phyloP scores from a whole-genome alignment of 768 basidiomycete species.

The Leucocoprinus sp. region DNA sequence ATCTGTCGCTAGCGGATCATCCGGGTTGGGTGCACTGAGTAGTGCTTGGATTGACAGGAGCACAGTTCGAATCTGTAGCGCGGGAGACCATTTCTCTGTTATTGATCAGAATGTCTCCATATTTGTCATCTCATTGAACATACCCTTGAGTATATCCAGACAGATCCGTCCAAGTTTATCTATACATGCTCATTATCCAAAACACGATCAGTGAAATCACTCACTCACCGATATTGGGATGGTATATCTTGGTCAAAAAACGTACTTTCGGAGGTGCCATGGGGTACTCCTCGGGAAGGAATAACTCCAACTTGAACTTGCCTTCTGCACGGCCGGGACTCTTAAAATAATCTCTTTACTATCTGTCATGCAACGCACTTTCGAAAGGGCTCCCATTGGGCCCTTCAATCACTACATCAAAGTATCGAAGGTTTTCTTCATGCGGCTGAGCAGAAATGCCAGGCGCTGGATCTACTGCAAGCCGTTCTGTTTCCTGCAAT shows the following conservation, averaged over 20 bases:
- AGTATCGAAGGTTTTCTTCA: conserved; percentile 96
- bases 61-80: conserved; percentile 96
- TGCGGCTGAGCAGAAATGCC: conserved; percentile 95
- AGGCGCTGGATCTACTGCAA: conserved; percentile 93
- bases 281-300: conserved; percentile 98
- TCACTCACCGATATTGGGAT: conserved; percentile 92
- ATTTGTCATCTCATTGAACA: conserved; percentile 13
- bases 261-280: conserved; percentile 99
- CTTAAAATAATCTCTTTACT: conserved; percentile 1
- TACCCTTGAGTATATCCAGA: conserved; percentile 95
- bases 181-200: conserved; percentile 21
- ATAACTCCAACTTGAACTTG: conserved; percentile 91
- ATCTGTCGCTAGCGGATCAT: conserved; percentile 90
- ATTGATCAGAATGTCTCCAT: not conserved
- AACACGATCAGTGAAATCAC: not conserved
- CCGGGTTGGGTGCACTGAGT: conserved; percentile 92
- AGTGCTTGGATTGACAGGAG: conserved; percentile 96
- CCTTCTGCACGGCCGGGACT: conserved; percentile 50
- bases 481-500: conserved; percentile 88
- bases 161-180: conserved; percentile 99
- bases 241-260: conserved; percentile 97
- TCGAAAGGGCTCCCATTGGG: conserved; percentile 91
- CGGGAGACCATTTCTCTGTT: conserved; percentile 98
- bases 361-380: conserved; percentile 33
- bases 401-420: conserved; percentile 95